phyloP scores from a whole-genome alignment of 768 basidiomycete species.

The Agaricus bisporus region DNA sequence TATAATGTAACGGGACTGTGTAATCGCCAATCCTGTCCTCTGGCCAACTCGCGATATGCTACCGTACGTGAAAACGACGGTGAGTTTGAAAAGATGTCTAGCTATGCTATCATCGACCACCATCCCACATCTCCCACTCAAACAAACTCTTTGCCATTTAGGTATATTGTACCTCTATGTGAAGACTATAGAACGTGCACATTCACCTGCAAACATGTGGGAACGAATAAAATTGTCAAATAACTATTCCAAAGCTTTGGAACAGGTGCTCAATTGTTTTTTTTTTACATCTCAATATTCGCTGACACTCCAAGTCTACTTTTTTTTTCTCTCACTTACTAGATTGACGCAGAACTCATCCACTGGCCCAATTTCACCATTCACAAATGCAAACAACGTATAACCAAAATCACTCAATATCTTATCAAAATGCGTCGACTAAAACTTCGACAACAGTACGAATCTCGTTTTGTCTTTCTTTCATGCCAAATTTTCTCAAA shows the following conservation, averaged over 20 bases:
- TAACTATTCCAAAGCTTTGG: conserved; percentile 91
- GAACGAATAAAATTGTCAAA: conserved; percentile 89
- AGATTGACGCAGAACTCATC: conserved; percentile 95
- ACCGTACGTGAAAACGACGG: conserved; percentile 98
- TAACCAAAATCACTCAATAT: conserved; percentile 99
- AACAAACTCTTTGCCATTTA: conserved; percentile 18
- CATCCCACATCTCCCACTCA: no score
- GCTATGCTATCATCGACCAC: no score
- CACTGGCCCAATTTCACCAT: conserved; percentile 98
- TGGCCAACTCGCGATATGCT: conserved; percentile 97
- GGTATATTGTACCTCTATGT: conserved; percentile 89
- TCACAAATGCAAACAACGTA: conserved; percentile 98
- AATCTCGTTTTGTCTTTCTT: conserved; percentile 8
- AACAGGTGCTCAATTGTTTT: conserved; percentile 58
- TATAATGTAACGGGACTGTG: conserved; percentile 98
- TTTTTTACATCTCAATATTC: not conserved
- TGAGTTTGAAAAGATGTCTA: conserved; percentile 19
- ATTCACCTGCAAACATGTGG: conserved; percentile 97
- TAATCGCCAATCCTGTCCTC: conserved; percentile 89
- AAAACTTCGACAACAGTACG: conserved; percentile 81
- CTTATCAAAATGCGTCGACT: conserved; percentile 96
- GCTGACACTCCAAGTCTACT: not conserved
- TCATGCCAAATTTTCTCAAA: not conserved
- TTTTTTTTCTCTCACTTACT: not conserved
- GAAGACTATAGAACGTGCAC: conserved; percentile 97